These are phyloP conservation scores for Tympanopsis confertula DNA, from an alignment of 2,329 filamentous ascomycete genomes.

Conservation along the genomic window DNA sequence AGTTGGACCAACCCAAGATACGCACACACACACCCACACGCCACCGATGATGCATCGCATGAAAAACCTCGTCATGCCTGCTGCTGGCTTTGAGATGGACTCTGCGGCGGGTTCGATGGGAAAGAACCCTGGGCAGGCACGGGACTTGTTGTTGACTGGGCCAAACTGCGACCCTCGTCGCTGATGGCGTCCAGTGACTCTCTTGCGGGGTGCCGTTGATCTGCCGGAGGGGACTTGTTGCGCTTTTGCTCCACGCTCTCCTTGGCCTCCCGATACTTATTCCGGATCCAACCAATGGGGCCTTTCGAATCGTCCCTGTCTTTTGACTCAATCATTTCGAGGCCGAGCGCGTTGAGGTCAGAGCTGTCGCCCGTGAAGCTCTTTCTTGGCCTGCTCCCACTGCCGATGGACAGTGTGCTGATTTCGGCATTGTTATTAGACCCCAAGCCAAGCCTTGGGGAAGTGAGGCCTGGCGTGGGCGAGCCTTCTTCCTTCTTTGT, in stretches of 20 bases:
- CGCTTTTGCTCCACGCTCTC: slow-evolving; percentile 41
- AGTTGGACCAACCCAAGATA: too few relatives aligned
- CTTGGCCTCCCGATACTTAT: slow-evolving; percentile 47
- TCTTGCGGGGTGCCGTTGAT: slow-evolving; percentile 10
- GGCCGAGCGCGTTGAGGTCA: slow-evolving; percentile 26
- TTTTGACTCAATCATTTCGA: slow-evolving; percentile 20
- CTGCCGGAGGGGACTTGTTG: slow-evolving; percentile 41
- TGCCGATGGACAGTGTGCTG: slow-evolving; percentile 59
- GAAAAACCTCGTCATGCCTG: too few relatives aligned
- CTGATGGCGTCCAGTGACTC: slow-evolving; percentile 15
- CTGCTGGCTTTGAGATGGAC: too few relatives aligned
- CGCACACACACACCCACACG: too few relatives aligned
- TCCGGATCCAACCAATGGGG: slow-evolving; percentile 45
- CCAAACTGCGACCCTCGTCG: too few relatives aligned
- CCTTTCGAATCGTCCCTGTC: slow-evolving; percentile 35
- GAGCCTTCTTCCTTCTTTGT: slow-evolving; percentile 42
- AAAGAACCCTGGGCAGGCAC: too few relatives aligned
- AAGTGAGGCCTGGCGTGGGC: slow-evolving; percentile 24
- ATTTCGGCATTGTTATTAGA: slow-evolving; percentile 51
- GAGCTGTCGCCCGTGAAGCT: slow-evolving; percentile 39
- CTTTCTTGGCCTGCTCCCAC: slow-evolving; percentile 36
- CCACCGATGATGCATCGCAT: too few relatives aligned
- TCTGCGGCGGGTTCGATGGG: too few relatives aligned
- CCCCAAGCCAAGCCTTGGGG: slow-evolving; percentile 37
- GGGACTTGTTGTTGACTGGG: too few relatives aligned